These are phyloP conservation scores for Ophiostoma ips DNA, from an alignment of 2,329 filamentous ascomycete genomes.

Conservation along the genomic window DNA sequence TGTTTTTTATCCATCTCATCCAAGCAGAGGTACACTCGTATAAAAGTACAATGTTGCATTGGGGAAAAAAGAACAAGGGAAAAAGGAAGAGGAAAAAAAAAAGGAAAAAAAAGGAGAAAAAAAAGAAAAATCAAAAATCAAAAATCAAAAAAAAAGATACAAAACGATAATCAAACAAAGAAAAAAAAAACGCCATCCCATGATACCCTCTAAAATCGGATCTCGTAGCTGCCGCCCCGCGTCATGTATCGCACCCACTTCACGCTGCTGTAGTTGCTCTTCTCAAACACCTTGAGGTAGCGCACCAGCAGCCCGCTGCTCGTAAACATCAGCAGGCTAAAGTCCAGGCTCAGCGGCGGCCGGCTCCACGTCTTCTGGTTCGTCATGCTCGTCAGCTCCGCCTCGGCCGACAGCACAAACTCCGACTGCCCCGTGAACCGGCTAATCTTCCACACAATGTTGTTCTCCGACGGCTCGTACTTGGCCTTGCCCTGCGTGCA, in stretches of 20 bases:
- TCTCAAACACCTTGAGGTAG: conserved; percentile 98
- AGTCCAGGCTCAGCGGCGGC: conserved; percentile 81
- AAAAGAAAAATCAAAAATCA: neutral
- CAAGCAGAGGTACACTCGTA: too few relatives aligned
- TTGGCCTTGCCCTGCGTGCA: conserved; percentile 95
- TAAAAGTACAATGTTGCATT: too few relatives aligned
- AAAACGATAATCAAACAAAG: conserved; percentile 1
- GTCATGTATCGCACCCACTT: conserved; percentile 99
- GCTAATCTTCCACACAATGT: conserved; percentile 97
- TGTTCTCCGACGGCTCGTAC: conserved; percentile 95
- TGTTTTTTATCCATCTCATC: too few relatives aligned
- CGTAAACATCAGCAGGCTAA: conserved; percentile 95
- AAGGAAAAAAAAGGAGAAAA: too few relatives aligned
- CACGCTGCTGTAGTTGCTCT: conserved; percentile 95
- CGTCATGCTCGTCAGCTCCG: conserved; percentile 88
- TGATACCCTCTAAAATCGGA: conserved; percentile 41
- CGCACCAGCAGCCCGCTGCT: conserved; percentile 83
- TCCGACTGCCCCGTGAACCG: conserved; percentile 98
- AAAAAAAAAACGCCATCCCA: neutral
- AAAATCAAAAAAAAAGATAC: neutral
- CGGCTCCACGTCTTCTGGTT: conserved; percentile 95
- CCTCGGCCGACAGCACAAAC: conserved; percentile 88
- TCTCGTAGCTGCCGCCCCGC: conserved; percentile 91
- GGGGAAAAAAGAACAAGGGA: too few relatives aligned
- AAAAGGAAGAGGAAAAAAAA: too few relatives aligned